A percentile compares a stretch with the other conserved stretches of the same genome.
These are phyloP conservation scores for Raphanus hybrid DNA, from an alignment of 441 rosid species.

Conservation along the genomic window DNA sequence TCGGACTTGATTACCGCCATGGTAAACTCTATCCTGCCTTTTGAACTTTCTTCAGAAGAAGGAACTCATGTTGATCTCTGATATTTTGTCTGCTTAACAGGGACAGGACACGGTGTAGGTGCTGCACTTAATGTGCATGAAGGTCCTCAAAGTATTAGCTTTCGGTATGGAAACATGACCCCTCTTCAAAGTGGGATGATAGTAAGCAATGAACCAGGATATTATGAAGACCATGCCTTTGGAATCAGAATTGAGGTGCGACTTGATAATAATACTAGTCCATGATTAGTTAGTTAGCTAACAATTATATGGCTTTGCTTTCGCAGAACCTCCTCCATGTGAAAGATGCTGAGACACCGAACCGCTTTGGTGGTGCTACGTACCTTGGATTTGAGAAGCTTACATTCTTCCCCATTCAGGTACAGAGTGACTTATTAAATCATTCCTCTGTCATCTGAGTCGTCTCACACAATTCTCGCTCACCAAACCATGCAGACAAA, in stretches of 20 bases:
- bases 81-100: conserved; percentile 48
- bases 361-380: conserved; percentile 77
- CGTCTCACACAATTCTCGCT: conserved; percentile 22
- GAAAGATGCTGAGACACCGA: conserved; percentile 72
- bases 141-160: conserved; percentile 99
- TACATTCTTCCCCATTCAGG: conserved; percentile 94
- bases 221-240: conserved; percentile 96
- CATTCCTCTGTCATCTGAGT: not conserved
- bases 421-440: conserved; percentile 25
- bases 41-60: conserved; percentile 8
- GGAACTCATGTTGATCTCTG: conserved; percentile 18
- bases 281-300: not conserved
- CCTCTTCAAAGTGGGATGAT: conserved; percentile 91
- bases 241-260: conserved; percentile 97
- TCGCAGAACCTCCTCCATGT: conserved; percentile 85
- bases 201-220: conserved; percentile 98
- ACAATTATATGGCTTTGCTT: conserved; percentile 1
- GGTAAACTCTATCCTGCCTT: conserved; percentile 51
- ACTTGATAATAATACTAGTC: conserved; percentile 20
- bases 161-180: conserved; percentile 81
- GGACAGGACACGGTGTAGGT: conserved; percentile 98
- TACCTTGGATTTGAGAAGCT: conserved; percentile 91
- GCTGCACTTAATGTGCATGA: conserved; percentile 98
- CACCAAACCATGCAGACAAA: conserved; percentile 59
- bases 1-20: conserved; percentile 97